Conservation (phyloP, 257 asterid genomes). For the Asclepias syriaca region DNA sequence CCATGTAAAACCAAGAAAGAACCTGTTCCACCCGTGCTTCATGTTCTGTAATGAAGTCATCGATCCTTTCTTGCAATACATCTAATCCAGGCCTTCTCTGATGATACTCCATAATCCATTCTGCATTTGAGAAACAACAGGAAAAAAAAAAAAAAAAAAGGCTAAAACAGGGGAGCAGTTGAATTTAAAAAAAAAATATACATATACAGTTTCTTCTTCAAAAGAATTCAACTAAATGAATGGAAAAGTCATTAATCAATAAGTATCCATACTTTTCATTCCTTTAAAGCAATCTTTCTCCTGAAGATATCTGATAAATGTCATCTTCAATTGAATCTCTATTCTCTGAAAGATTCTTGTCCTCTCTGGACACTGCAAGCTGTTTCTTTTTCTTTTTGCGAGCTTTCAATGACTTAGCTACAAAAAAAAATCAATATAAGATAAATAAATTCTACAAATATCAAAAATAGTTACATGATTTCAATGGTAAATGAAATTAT, state of each 20-base stretch:
- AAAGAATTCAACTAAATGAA: not conserved
- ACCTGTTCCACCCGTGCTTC: constrained; percentile 81
- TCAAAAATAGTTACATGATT: not conserved
- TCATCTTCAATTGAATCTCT: constrained; percentile 42
- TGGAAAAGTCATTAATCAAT: not conserved
- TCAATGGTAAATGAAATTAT: not conserved
- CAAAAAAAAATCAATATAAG: not conserved
- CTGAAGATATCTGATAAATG: constrained; percentile 71
- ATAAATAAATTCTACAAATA: not conserved
- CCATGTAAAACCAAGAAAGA: constrained; percentile 6
- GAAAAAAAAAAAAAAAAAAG: not conserved
- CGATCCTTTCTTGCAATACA: constrained; percentile 75
- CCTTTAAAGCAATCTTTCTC: constrained; percentile 78
- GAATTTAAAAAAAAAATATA: not conserved
- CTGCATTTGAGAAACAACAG: constrained; percentile 35
- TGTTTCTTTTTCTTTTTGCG: constrained; percentile 36
- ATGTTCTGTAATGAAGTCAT: constrained; percentile 70
- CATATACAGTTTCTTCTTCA: not conserved
- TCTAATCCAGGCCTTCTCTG: constrained; percentile 73
- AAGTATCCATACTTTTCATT: constrained; percentile 64
- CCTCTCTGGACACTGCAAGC: constrained; percentile 19
- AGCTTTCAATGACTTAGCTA: constrained; percentile 47
- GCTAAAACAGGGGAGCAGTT: not conserved
- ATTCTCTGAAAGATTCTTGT: constrained; percentile 30
- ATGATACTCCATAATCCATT: constrained; percentile 70